Base-by-base conservation (phyloP, 2,329 filamentous ascomycete genomes). In the Dactylonectria macrodidyma region DNA sequence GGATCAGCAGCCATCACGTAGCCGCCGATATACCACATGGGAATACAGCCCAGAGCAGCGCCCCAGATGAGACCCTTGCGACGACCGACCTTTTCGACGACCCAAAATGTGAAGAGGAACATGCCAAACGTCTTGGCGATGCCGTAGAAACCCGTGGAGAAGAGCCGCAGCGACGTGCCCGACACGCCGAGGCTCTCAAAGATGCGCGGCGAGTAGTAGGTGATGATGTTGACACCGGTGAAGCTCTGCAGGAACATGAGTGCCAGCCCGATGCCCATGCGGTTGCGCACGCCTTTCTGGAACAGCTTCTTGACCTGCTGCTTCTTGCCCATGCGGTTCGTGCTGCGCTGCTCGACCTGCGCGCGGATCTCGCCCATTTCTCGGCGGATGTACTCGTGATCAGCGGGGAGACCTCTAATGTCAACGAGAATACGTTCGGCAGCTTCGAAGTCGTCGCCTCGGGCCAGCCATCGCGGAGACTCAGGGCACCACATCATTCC, bases 401-500 rank as follows among this genome's bases (percentile, higher is more conserved):
- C 76, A 0, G 64, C 54, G 0, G 79, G 74, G 2, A 85, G 78
- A 8, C 78, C 77, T 1, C 82, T 78, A 19, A 84, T 76, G 50
- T 71, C 71, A 2, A 76, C 67, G 1, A 84, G 76, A 0, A 83
- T 77, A 5, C 34, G 64, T 8, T 75, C 71, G 1, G 77, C 79
- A 24, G 85, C 82, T 50, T 90, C 88, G 83, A 87, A 89, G 64
- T 84, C 81, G 69, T 90, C 88, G 66, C 86, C 82, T 65, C 86
- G 85, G 9, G 88, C 88, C 2, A 91, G 82, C 84, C 86, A 90
- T 44, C 89, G 86, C 6, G 89, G 88, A 1, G 88, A 90, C 73
- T 91, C 88, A 50, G 87, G 86, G 80, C 87, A 89, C 70, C 90
- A 80, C 12, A 86, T 75, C 82, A 90, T 90, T 70, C 85, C 85